Percentiles rank a stretch among this genome's conserved stretches.
These are phyloP conservation scores for Cinnamomum chago DNA, from an alignment of 164 flowering plant species.

Conservation along the genomic window DNA sequence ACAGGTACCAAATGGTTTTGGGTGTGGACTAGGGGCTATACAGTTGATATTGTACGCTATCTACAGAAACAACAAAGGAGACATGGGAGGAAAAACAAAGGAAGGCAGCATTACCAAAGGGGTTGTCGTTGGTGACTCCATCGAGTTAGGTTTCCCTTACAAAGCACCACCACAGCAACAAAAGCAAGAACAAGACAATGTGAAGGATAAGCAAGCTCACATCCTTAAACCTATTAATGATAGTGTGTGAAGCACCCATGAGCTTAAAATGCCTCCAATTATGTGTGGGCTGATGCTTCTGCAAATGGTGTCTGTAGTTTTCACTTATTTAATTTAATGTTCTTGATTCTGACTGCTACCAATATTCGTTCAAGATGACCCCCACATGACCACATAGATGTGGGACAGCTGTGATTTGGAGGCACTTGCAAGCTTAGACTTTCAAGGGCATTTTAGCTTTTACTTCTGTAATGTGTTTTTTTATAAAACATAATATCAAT, in stretches of 20 bases:
- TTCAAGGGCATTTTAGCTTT: too few species aligned
- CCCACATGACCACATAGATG: too few species aligned
- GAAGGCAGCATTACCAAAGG: background rate
- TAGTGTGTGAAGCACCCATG: background rate
- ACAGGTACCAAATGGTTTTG: slow-evolving; percentile 85
- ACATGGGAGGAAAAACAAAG: background rate
- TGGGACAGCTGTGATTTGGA: too few species aligned
- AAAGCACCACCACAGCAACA: background rate
- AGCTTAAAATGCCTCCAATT: background rate
- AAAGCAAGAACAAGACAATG: background rate
- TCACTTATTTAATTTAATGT: too few species aligned
- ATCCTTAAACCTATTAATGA: background rate
- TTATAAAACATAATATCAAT: too few species aligned
- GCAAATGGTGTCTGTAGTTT: too few species aligned
- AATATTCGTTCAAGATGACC: too few species aligned
- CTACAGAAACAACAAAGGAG: slow-evolving; percentile 25
- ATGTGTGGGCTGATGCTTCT: too few species aligned
- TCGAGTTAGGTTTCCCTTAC: background rate
- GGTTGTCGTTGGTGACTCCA: too few species aligned
- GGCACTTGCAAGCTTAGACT: too few species aligned
- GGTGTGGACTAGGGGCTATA: slow-evolving; percentile 59
- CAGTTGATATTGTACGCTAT: slow-evolving; percentile 79
- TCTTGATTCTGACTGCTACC: too few species aligned
- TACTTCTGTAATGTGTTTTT: too few species aligned
- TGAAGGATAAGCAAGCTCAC: background rate